These are phyloP conservation scores for Globisporangium middletonii DNA, from an alignment of 352 stramenopile species.

Conservation along the genomic window DNA sequence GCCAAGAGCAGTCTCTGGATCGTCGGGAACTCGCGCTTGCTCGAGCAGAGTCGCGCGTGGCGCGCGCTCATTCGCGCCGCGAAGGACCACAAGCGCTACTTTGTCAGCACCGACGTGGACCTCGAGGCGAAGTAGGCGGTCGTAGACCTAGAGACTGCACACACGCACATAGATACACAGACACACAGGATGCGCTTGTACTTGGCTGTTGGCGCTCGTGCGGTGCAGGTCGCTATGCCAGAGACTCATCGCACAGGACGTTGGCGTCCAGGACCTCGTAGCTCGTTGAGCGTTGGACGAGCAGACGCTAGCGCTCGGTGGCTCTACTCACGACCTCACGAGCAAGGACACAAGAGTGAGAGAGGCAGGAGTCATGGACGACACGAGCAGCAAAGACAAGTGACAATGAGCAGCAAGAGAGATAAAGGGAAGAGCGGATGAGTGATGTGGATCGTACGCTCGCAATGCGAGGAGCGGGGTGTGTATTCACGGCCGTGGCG, in stretches of 20 bases:
- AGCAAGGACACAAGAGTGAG: no score
- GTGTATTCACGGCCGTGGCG: slow-evolving; percentile 11
- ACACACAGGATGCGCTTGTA: neutral
- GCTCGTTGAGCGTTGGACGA: no score
- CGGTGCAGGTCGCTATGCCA: no score
- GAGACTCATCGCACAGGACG: no score
- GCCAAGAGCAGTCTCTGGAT: slow-evolving; percentile 94
- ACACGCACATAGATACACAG: neutral
- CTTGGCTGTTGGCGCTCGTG: neutral
- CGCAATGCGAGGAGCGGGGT: slow-evolving; percentile 1
- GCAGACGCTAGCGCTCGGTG: no score
- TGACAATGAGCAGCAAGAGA: neutral
- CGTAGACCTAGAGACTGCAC: neutral
- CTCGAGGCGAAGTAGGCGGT: slow-evolving; percentile 4
- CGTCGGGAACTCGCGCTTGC: slow-evolving; percentile 65
- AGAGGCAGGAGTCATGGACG: no score
- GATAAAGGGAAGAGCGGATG: no score
- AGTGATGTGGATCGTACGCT: slow-evolving; percentile 1
- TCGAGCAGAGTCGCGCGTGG: slow-evolving; percentile 68
- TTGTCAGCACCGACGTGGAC: slow-evolving; percentile 21
- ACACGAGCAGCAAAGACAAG: neutral
- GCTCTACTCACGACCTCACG: no score
- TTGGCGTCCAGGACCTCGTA: no score
- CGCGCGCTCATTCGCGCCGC: slow-evolving; percentile 56
- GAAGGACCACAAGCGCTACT: slow-evolving; percentile 45